Conservation (phyloP, 176 grass and related monocot genomes). For the Bothriochloa decipiens region DNA sequence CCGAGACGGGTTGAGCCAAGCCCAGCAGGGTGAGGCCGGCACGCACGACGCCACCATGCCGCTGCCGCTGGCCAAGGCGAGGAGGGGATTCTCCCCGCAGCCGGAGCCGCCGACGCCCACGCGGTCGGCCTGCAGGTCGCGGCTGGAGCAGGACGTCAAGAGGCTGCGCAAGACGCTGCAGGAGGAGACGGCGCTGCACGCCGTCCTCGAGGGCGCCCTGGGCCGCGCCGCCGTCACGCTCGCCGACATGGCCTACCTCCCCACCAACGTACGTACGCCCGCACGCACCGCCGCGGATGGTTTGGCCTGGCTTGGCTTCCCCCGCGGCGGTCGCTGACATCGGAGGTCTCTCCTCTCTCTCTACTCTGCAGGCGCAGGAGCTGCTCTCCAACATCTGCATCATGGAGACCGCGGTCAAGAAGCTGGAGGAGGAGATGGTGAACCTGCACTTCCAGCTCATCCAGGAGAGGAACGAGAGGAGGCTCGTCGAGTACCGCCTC, state of each 20-base stretch:
- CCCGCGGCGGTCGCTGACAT: not conserved
- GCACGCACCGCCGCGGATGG: not conserved
- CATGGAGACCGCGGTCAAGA: conserved; percentile 56
- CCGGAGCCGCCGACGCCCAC: not conserved
- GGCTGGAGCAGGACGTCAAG: conserved; percentile 80
- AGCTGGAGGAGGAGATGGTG: conserved; percentile 87
- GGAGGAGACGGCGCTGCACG: conserved; percentile 79
- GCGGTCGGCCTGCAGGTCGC: conserved; percentile 37
- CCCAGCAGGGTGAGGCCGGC: not conserved
- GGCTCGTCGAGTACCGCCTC: conserved; percentile 76
- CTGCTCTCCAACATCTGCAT: conserved; percentile 77
- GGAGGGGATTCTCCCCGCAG: conserved; percentile 38
- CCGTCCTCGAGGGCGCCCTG: conserved; percentile 78
- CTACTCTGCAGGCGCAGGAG: conserved; percentile 64
- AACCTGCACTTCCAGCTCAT: conserved; percentile 90
- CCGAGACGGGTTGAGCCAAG: not conserved
- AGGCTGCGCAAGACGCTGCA: conserved; percentile 65
- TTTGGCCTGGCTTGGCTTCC: not conserved
- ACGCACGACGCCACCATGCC: conserved; percentile 37
- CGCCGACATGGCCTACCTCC: conserved; percentile 80
- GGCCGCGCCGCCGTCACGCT: conserved; percentile 75
- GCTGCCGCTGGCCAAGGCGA: conserved; percentile 51
- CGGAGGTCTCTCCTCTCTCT: not conserved
- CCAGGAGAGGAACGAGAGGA: conserved; percentile 95
- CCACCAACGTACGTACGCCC: conserved; percentile 56